Evolutionary conservation across 768 basidiomycete species (phyloP), one percentile per base, ranked within the genome.

Genomic region (Dendrothele bispora): DNA sequence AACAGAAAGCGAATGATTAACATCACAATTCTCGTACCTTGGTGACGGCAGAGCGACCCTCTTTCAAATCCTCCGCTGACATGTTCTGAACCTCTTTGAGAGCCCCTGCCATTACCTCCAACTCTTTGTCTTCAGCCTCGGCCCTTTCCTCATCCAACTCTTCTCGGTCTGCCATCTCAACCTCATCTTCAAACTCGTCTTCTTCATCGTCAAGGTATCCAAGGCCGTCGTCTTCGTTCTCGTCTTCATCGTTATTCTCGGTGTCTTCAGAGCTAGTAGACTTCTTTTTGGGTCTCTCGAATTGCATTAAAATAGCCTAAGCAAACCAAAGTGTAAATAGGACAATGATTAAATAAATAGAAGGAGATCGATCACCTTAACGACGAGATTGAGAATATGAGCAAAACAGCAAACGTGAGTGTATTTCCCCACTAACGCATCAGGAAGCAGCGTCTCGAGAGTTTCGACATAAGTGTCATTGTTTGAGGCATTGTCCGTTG

Each of bases 11-110:
- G 18, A 40, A 8, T 39, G 12, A 15, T 27, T 32, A 14, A 24
- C 26, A 17, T n/a, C n/a, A n/a, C n/a, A n/a, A n/a, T 20, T 15
- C 14, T 29, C 17, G 17, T 30, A 44, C 48, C 48, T 49, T 49
- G 40, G 20, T 20, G 26, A 49, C 28, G 20, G 41, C 15, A 25
- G 43, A 49, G 12, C 29, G 26, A 15, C 40, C 42, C 38, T 11
- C 38, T 11, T 20, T 12, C 10, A 39, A 20, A 10, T 39, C 38
- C 18, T 39, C 20, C 14, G 10, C 20, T 39, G 38, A 39, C 38
- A 20, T 10, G 14, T 11, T 39, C 11, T 20, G 11, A 8, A 10
- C 38, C 8, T 39, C 38, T 8, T 10, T 20, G 21, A n/a, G n/a
- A n/a, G n/a, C n/a, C n/a, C 21, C 38, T 20, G 21, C 11, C 38